Conservation (phyloP, 1,284 basidiomycete species). For the Thelephora terrestris region DNA sequence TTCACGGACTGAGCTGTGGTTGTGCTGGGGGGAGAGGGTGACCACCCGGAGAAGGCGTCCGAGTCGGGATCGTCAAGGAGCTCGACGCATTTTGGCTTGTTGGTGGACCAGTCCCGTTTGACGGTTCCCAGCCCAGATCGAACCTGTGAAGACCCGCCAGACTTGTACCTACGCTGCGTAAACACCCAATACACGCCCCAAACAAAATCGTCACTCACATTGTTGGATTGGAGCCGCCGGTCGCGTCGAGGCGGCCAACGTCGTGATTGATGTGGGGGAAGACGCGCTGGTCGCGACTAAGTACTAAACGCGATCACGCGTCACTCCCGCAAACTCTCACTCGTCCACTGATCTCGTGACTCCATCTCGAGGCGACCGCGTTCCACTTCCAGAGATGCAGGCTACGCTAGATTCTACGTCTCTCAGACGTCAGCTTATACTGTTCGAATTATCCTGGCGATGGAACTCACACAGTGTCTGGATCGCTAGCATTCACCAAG, state of each 20-base stretch:
- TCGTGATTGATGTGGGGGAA: neutral
- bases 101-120: slow-evolving; percentile 21
- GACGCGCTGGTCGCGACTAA: neutral
- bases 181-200: neutral
- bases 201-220: neutral
- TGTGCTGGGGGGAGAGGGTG: slow-evolving; percentile 12
- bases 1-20: slow-evolving; percentile 18
- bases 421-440: slow-evolving; percentile 33
- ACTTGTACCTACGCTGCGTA: too few species aligned
- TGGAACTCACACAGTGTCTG: slow-evolving; percentile 11
- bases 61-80: slow-evolving; percentile 8
- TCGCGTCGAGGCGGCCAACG: neutral
- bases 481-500: slow-evolving; percentile 51
- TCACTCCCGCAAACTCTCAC: neutral
- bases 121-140: slow-evolving; percentile 21
- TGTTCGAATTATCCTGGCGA: slow-evolving; percentile 2
- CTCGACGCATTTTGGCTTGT: slow-evolving; percentile 15
- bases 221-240: neutral
- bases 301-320: neutral
- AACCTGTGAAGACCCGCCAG: slow-evolving; percentile 10
- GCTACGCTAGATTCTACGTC: slow-evolving; percentile 33
- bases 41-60: slow-evolving; percentile 13
- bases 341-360: neutral
- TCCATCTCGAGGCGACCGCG: neutral
- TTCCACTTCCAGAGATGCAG: slow-evolving; percentile 26